A percentile compares a stretch with the other conserved stretches of the same genome.
These are phyloP conservation scores for Saccharomycopsis capsularis DNA, from an alignment of 805 yeast genomes.

Conservation along the genomic window DNA sequence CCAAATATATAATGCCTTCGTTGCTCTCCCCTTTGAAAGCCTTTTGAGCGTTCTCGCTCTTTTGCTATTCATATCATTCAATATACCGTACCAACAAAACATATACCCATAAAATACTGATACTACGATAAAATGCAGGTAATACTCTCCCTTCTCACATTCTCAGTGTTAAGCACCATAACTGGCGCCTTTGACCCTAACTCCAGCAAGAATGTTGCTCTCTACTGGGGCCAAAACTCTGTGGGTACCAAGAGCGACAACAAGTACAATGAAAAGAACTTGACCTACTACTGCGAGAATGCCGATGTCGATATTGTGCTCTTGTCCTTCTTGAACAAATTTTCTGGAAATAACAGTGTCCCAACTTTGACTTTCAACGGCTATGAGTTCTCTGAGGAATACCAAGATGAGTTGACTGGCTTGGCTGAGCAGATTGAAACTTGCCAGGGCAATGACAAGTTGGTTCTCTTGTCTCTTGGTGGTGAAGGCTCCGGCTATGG, in stretches of 20 bases:
- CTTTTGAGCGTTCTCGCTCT: no score
- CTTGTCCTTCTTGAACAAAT: slow-evolving; percentile 60
- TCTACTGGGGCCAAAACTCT: slow-evolving; percentile 79
- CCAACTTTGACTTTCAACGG: slow-evolving; percentile 31
- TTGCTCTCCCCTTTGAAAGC: no score
- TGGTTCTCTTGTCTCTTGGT: slow-evolving; percentile 63
- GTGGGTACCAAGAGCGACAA: slow-evolving; percentile 43
- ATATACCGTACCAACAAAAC: no score
- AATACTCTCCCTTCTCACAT: no score
- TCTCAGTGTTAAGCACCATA: no score
- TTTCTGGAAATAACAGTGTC: slow-evolving; percentile 41
- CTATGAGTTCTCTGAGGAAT: slow-evolving; percentile 41
- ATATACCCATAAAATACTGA: no score
- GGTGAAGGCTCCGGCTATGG: slow-evolving; percentile 34
- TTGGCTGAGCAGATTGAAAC: slow-evolving; percentile 64
- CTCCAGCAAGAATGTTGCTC: slow-evolving; percentile 45
- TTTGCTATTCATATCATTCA: no score
- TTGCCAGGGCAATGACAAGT: slow-evolving; percentile 77
- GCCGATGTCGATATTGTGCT: slow-evolving; percentile 66
- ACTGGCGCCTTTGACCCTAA: slow-evolving; percentile 28
- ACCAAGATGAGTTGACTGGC: slow-evolving; percentile 38
- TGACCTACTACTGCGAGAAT: slow-evolving; percentile 56
- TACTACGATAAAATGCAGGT: no score
- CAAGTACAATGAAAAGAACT: slow-evolving; percentile 29
- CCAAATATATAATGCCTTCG: no score